Evolutionary conservation across 768 basidiomycete species (phyloP), one percentile per base, ranked within the genome.

Genomic region (Kwoniella sp.): DNA sequence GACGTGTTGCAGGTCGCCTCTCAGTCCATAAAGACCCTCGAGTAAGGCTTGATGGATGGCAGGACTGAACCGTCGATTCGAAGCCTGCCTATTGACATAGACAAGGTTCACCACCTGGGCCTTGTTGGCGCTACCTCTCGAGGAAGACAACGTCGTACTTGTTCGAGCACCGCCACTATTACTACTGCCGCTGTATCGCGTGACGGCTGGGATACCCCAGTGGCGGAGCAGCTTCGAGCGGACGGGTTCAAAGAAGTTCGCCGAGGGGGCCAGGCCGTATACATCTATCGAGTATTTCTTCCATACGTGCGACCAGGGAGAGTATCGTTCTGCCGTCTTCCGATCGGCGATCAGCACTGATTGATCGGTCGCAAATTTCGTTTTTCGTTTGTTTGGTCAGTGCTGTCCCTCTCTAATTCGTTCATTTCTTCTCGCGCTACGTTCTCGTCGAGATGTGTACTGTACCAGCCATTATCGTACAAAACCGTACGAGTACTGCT

Each of bases 301-400:
- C 60, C 60, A 61, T 61, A 25, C 30, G 30, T 53, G 26, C 0
- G n/a, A 15, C 23, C 50, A 30, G 5, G 50, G 51, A 12, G 37
- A 38, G 37, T 61, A 38, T 20, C 51, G 60, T 31, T 61, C 47
- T n/a, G 48, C 47, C 17, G 58, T 59, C 7, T 12, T 47, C 2
- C 60, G 20, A 28, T 61, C 60, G 15, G 60, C 29, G 20, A 61
- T 31, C 5, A 61, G n/a, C 22, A 61, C 59, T 61, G 55, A 9
- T 22, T 13, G 26, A 55, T 23, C 23, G 15, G 50, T 9, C 11
- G 50, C 8, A 52, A 52, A 23, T n/a, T 11, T 11, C n/a, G 11
- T 45, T 45, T 11, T 11, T n/a, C 20, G 20, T 17, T 55, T n/a
- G n/a, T n/a, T n/a, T n/a, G n/a, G n/a, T n/a, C n/a, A n/a, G n/a